A percentile compares a stretch with the other conserved stretches of the same genome.
These are phyloP conservation scores for Aspergillus arachidicola DNA, from an alignment of 2,329 filamentous ascomycete genomes.

Conservation along the genomic window DNA sequence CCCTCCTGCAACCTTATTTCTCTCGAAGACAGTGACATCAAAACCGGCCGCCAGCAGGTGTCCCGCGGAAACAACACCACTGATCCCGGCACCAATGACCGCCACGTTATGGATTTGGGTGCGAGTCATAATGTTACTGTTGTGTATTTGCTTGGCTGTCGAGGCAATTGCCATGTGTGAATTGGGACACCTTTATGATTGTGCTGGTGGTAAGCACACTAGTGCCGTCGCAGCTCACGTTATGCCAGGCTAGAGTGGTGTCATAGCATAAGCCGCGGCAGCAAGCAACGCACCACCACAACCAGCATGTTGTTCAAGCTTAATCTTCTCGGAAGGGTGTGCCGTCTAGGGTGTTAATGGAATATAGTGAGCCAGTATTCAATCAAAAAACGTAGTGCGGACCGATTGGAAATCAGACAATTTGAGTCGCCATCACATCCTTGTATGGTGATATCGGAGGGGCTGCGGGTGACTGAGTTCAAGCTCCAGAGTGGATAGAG, in stretches of 20 bases:
- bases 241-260: constrained; percentile 13
- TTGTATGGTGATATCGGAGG: constrained; percentile 26
- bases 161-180: background rate
- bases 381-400: background rate
- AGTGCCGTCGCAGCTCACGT: constrained; percentile 1
- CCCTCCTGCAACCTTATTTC: constrained; percentile 55
- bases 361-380: background rate
- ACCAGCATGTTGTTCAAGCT: background rate
- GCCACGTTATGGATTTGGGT: constrained; percentile 37
- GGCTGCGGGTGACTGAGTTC: background rate
- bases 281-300: background rate
- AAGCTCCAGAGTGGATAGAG: constrained; percentile 6
- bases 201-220: background rate
- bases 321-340: background rate
- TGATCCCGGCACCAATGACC: constrained; percentile 57
- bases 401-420: constrained; percentile 13
- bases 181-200: background rate
- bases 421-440: constrained; percentile 25
- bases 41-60: constrained; percentile 50
- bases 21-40: constrained; percentile 58
- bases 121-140: constrained; percentile 23
- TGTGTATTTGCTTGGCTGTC: background rate
- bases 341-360: background rate
- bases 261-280: constrained; percentile 4
- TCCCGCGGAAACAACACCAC: constrained; percentile 51